phyloP scores from a whole-genome alignment of 345 rosid species.

The Citrus glauca region DNA sequence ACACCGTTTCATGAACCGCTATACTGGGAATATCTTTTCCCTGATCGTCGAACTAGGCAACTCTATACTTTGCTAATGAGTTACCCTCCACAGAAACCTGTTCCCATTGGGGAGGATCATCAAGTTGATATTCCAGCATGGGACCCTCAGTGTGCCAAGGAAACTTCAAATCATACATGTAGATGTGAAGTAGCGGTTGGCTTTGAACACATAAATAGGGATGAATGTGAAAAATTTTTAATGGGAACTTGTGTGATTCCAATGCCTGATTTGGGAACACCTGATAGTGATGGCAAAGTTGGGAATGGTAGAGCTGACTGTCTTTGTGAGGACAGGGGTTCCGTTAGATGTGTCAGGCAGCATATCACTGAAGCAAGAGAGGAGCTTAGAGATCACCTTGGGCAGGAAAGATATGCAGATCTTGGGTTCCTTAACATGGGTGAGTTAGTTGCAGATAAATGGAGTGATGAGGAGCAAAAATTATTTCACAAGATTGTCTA shows the following conservation, averaged over 20 bases:
- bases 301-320: conserved; percentile 55
- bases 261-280: conserved; percentile 33
- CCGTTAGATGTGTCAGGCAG: conserved; percentile 57
- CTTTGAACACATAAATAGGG: neutral
- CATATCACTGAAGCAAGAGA: conserved; percentile 62
- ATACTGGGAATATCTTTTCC: conserved; percentile 21
- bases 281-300: conserved; percentile 11
- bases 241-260: conserved; percentile 70
- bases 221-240: conserved; percentile 28
- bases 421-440: conserved; percentile 76
- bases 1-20: conserved; percentile 20
- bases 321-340: conserved; percentile 46
- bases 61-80: conserved; percentile 30
- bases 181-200: conserved; percentile 13
- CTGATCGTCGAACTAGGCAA: conserved; percentile 25
- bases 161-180: neutral
- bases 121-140: conserved; percentile 63
- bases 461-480: conserved; percentile 70
- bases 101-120: conserved; percentile 63
- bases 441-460: conserved; percentile 55
- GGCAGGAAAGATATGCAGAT: conserved; percentile 40
- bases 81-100: conserved; percentile 37
- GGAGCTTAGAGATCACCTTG: conserved; percentile 38
- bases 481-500: conserved; percentile 47
- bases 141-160: neutral